Evolutionary conservation across 495 filamentous ascomycete genomes (phyloP), one percentile per base, ranked within the genome.

Genomic region (Hypoxylon trugodes): DNA sequence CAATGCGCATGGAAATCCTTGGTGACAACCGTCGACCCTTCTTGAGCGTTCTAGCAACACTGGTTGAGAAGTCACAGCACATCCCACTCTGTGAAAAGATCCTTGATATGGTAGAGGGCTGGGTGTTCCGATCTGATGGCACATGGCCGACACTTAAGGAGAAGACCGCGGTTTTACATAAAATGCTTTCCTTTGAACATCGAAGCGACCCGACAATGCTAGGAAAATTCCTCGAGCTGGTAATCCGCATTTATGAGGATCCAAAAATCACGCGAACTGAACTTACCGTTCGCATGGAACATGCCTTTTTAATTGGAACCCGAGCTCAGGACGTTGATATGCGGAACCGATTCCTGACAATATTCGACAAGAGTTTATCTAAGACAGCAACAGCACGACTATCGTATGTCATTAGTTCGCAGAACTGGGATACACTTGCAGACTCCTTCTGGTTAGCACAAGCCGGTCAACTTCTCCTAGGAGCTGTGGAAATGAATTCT

Each of bases 381-480:
- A 90, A 91, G 54, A 89, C 91, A 16, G 92, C 93, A 7, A 96
- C 89, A 69, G 89, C 88, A 38, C 86, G 96, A 36, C 77, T 98
- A 15, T 88, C 86, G 56, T 98, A 97, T 75, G 89, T 98, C 4
- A 79, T 99, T 42, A 84, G 87, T 3, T 89, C 88, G n/a, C 96
- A 99, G 72, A 97, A 97, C 66, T 99, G 96, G 96, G 96, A 97
- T 70, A 93, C 90, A 0, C 81, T 99, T 30, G 85, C 84, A 3
- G 95, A 99, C 58, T 96, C 90, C 6, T 99, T 93, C 78, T 99
- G 96, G 96, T 81, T 99, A 13, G 87, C 91, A 22, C 96, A 99
- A 73, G 95, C 95, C 10, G 89, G 90, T 12, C 93, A 98, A 70
- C 82, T 98, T 16, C 82, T 99, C 12, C 83, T 98, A 54, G 93